Percentiles rank a stretch among this genome's conserved stretches.
phyloP scores from a whole-genome alignment of 225 moss, liverwort and hornwort species.

The Pseudisothecium myosuroides region DNA sequence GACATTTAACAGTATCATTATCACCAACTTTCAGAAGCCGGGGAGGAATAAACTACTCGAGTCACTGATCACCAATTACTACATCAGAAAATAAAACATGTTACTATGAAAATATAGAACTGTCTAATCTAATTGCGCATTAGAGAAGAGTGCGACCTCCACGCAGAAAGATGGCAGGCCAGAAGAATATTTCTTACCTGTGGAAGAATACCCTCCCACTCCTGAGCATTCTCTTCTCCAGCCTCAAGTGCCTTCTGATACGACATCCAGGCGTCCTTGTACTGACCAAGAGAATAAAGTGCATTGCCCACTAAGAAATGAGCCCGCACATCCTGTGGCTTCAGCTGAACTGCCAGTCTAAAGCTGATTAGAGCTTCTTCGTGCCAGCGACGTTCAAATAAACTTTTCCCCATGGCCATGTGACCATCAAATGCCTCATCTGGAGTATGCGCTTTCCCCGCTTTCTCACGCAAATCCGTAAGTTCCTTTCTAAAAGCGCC shows the following conservation, averaged over 20 bases:
- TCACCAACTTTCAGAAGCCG: neutral
- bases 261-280: conserved; percentile 49
- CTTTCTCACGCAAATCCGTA: conserved; percentile 48
- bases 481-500: conserved; percentile 39
- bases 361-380: conserved; percentile 69
- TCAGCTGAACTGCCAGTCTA: conserved; percentile 46
- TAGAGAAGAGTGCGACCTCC: neutral
- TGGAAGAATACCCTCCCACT: conserved; percentile 53
- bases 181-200: conserved; percentile 40
- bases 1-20: neutral
- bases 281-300: conserved; percentile 55
- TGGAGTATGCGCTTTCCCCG: conserved; percentile 48
- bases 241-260: conserved; percentile 74
- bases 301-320: conserved; percentile 89
- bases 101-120: neutral
- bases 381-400: conserved; percentile 82
- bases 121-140: neutral
- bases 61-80: neutral
- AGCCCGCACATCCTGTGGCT: conserved; percentile 68
- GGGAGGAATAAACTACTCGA: neutral
- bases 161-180: neutral
- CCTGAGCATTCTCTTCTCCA: conserved; percentile 43
- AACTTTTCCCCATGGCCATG: conserved; percentile 84
- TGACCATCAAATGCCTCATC: conserved; percentile 89
- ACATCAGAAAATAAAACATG: neutral